These are phyloP conservation scores for Rosa multiflora DNA, from an alignment of 306 rosid species.

Conservation along the genomic window DNA sequence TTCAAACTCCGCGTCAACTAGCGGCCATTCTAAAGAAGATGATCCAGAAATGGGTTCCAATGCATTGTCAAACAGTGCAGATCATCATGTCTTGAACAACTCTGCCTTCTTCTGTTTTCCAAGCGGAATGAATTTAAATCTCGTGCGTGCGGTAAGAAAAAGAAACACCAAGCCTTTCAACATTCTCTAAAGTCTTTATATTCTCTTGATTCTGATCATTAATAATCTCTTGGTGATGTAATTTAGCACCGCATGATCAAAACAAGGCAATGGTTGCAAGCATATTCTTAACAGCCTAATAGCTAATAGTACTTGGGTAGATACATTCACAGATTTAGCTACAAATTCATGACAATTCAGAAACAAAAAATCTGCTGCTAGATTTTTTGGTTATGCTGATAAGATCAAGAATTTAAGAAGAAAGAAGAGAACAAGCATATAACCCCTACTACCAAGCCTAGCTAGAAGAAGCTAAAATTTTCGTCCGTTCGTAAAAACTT, in stretches of 20 bases:
- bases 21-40: slow-evolving; percentile 43
- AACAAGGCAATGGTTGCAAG: background rate
- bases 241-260: background rate
- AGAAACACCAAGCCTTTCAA: background rate
- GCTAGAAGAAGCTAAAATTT: background rate
- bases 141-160: slow-evolving; percentile 51
- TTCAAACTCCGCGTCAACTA: slow-evolving; percentile 46
- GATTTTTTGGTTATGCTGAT: background rate
- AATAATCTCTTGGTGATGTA: background rate
- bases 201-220: background rate
- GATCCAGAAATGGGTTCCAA: slow-evolving; percentile 47
- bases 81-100: slow-evolving; percentile 25
- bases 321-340: background rate
- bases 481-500: background rate
- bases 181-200: background rate
- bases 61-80: slow-evolving; percentile 25
- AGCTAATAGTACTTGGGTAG: background rate
- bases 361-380: background rate
- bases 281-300: background rate
- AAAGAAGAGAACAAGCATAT: background rate
- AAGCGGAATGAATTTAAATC: slow-evolving; percentile 35
- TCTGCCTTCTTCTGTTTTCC: slow-evolving; percentile 22
- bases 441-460: background rate
- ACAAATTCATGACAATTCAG: background rate
- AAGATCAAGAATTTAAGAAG: background rate